Conservation (phyloP, 1,284 basidiomycete species). For the Sparassis latifolia region DNA sequence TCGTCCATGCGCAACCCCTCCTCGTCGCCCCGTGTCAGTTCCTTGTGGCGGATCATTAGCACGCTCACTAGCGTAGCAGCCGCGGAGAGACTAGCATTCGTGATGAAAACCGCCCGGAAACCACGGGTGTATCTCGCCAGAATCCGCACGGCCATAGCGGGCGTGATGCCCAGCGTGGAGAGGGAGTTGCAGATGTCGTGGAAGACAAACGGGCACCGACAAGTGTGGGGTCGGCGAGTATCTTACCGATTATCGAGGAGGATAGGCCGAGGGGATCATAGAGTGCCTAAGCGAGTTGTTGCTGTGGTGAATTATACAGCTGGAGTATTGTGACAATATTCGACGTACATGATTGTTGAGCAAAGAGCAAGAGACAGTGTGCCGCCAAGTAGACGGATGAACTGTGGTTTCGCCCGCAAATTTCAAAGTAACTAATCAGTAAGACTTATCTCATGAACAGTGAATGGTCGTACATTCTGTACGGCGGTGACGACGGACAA, state of each 20-base stretch:
- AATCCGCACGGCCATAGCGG: slow-evolving; percentile 32
- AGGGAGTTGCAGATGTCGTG: slow-evolving; percentile 23
- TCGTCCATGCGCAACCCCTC: slow-evolving; percentile 13
- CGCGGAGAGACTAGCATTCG: slow-evolving; percentile 43
- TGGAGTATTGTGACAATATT: neutral
- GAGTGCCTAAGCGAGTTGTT: slow-evolving; percentile 47
- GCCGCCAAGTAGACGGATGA: slow-evolving; percentile 59
- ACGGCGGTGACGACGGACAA: slow-evolving; percentile 70
- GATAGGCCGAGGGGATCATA: slow-evolving; percentile 33
- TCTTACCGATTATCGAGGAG: slow-evolving; percentile 27
- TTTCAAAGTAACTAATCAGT: neutral
- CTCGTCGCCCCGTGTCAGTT: slow-evolving; percentile 52
- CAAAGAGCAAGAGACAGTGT: slow-evolving; percentile 57
- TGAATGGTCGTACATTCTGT: slow-evolving; percentile 43
- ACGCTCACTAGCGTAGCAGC: slow-evolving; percentile 44
- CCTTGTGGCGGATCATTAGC: slow-evolving; percentile 51
- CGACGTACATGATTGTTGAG: slow-evolving; percentile 47
- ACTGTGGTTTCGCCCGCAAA: slow-evolving; percentile 29
- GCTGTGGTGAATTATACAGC: slow-evolving; percentile 22
- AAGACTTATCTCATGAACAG: neutral
- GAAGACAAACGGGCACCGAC: slow-evolving; percentile 29
- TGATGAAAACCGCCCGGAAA: slow-evolving; percentile 50
- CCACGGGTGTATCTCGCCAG: slow-evolving; percentile 51
- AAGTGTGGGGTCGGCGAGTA: slow-evolving; percentile 45
- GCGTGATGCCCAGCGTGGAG: slow-evolving; percentile 29